Evolutionary conservation across 2,329 filamentous ascomycete species (phyloP).

Genomic region (Penicillium rolfsii): DNA sequence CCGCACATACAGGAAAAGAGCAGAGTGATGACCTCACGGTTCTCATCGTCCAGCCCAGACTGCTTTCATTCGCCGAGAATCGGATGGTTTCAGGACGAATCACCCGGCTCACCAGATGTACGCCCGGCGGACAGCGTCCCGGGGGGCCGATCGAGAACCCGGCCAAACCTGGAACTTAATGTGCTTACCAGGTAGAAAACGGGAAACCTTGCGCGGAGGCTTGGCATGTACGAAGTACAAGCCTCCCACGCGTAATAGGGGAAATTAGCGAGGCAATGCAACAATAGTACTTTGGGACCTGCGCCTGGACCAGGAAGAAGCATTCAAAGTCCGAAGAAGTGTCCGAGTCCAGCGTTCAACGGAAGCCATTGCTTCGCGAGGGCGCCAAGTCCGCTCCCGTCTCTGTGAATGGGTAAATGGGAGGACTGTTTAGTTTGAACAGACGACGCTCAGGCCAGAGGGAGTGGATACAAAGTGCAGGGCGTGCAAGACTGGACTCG

Average conservation of each 20-base stretch:
- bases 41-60: slow-evolving; percentile 3
- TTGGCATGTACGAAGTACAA: background rate
- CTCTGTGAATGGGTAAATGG: slow-evolving; percentile 2
- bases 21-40: slow-evolving; percentile 11
- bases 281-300: background rate
- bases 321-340: background rate
- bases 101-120: slow-evolving; percentile 16
- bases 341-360: background rate
- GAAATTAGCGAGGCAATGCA: background rate
- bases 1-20: background rate
- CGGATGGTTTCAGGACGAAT: slow-evolving; percentile 25
- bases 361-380: background rate
- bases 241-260: no score
- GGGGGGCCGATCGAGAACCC: slow-evolving; percentile 20
- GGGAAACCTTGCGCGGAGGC: background rate
- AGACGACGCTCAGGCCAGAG: slow-evolving; percentile 27
- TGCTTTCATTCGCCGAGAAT: slow-evolving; percentile 23
- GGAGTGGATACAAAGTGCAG: slow-evolving; percentile 18
- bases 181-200: background rate
- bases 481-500: slow-evolving; percentile 17
- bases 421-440: slow-evolving; percentile 10
- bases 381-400: background rate
- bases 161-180: slow-evolving; percentile 20
- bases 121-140: slow-evolving; percentile 13
- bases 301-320: background rate